Evolutionary conservation across 257 asterid genomes (phyloP).

Genomic region (Solanum pinnatisectum): DNA sequence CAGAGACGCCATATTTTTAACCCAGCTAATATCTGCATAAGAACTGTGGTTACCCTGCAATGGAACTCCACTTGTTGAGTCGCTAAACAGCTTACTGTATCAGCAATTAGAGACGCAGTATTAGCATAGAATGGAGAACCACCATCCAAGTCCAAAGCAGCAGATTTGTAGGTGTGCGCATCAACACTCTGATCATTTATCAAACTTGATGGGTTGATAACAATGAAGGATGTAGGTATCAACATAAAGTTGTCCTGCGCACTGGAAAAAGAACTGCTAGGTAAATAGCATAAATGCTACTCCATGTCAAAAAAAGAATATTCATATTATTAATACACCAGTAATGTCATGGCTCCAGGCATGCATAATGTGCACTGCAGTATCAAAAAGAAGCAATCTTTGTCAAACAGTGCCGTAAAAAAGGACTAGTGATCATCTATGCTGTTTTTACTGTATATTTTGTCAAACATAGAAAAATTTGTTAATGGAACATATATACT

Average conservation of each 20-base stretch:
- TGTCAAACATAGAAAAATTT: not conserved
- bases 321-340: not conserved
- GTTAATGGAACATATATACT: not conserved
- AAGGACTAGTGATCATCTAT: not conserved
- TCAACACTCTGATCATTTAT: constrained; percentile 11
- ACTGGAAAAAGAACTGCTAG: constrained; percentile 18
- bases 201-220: constrained; percentile 33
- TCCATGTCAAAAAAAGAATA: not conserved
- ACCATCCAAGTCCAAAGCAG: constrained; percentile 12
- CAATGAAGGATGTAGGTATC: constrained; percentile 69
- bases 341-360: not conserved
- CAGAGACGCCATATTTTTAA: not conserved
- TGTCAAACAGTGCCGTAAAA: not conserved
- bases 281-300: not conserved
- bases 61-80: constrained; percentile 44
- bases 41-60: constrained; percentile 54
- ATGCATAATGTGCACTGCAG: not conserved
- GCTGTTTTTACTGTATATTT: not conserved
- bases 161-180: constrained; percentile 16
- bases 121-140: constrained; percentile 16
- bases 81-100: constrained; percentile 25
- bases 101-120: constrained; percentile 42
- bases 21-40: not conserved
- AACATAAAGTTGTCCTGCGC: constrained; percentile 44
- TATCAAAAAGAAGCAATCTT: not conserved